Percentiles rank a stretch among this genome's conserved stretches.
Conservation (phyloP, 2,329 filamentous ascomycete genomes). For the Phoma sp. region DNA sequence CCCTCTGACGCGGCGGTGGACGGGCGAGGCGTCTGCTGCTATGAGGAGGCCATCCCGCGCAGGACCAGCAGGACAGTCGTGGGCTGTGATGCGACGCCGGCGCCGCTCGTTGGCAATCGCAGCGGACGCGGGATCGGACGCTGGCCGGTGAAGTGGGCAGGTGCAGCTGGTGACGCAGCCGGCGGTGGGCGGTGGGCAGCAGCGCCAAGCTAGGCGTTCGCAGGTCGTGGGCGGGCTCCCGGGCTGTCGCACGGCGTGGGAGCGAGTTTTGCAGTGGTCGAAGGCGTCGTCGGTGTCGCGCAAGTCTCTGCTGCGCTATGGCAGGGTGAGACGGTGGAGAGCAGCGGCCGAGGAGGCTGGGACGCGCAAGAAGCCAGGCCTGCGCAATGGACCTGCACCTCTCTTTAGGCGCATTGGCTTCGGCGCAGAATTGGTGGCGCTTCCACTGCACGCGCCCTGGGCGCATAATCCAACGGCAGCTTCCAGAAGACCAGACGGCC, state of each 20-base stretch:
- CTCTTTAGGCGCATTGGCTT: constrained; percentile 16
- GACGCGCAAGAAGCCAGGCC: constrained; percentile 30
- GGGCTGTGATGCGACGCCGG: constrained; percentile 25
- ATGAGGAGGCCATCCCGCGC: constrained; percentile 32
- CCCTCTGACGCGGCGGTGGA: background rate
- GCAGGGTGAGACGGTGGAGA: constrained; percentile 1
- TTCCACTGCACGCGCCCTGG: background rate
- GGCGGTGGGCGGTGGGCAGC: constrained; percentile 10
- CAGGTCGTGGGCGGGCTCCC: background rate
- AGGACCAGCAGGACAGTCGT: constrained; percentile 9
- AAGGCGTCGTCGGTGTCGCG: constrained; percentile 2
- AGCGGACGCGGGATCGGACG: constrained; percentile 5
- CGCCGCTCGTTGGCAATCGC: constrained; percentile 15
- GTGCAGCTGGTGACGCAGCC: constrained; percentile 32
- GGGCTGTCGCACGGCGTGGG: constrained; percentile 3
- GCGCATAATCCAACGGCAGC: constrained; percentile 4
- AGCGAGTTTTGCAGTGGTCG: constrained; percentile 6
- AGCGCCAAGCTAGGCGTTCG: constrained; percentile 32
- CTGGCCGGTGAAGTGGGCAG: background rate
- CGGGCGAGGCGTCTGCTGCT: constrained; percentile 11
- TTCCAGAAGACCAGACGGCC: background rate
- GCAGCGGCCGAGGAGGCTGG: constrained; percentile 22
- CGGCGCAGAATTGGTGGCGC: constrained; percentile 6
- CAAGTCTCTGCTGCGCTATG: constrained; percentile 16
- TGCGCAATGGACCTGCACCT: constrained; percentile 20